Base-by-base conservation (phyloP, 2,329 filamentous ascomycete species). In the Arthrobotrys iridis region DNA sequence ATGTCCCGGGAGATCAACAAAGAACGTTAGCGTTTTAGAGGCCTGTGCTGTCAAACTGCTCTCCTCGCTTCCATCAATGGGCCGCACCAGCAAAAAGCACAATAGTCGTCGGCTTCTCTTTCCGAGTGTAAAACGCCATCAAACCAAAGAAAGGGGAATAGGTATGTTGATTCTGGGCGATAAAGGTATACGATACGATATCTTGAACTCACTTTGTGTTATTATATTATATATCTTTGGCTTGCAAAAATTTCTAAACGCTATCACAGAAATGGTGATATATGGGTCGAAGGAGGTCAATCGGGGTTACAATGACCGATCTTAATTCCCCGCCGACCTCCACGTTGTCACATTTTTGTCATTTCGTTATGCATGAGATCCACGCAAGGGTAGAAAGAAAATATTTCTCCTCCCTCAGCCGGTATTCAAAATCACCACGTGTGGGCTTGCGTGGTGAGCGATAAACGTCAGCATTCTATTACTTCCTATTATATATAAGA, bases 1-100 rank as follows among this genome's bases (percentile, higher is more conserved):
- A 58, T 66, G 57, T 50, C n/a, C 55, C 71, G 71, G 71, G 71
- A 75, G 71, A 75, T 75, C 71, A 68, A 43, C 71, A 55, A 43
- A 52, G 48, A 68, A 46, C 71, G 57, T 57, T 58, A 45, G 41
- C n/a, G 24, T 57, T 48, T 35, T 45, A 41, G 30, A 40, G 59
- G 30, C 60, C 48, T 35, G 57, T 57, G 57, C 63, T 75, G 63
- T 75, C 55, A 64, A 66, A 60, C 48, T 18, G 46, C 62, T 20
- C 35, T 35, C 28, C 48, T 68, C 63, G 63, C 63, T 64, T 75
- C 63, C 63, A 64, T 50, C 55, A 63, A 26, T 68, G 20, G 48
- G 48, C 37, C 71, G 66, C 70, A 67, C 70, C 55, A 30, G 45
- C 8, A 41, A 67, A 26, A 74, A 50, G 35, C 50, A 35, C 24